A percentile compares a stretch with the other conserved stretches of the same genome.
phyloP scores from a whole-genome alignment of 345 rosid species.

The Melastoma malabathricum region DNA sequence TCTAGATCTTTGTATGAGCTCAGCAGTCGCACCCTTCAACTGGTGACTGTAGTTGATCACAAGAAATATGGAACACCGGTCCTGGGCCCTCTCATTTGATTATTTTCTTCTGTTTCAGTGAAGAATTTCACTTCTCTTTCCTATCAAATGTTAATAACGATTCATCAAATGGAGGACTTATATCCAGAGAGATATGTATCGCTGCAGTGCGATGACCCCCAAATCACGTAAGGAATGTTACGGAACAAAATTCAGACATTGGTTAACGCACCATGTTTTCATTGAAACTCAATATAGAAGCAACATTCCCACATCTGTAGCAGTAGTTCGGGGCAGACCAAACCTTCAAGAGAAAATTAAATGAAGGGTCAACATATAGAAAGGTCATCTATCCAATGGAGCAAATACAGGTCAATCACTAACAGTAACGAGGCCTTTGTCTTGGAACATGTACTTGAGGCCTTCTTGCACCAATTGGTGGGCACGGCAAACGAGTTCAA shows the following conservation, averaged over 20 bases:
- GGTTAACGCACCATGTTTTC: conserved; percentile 61
- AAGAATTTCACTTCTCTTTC: conserved; percentile 98
- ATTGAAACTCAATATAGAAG: conserved; percentile 96
- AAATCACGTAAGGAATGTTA: too few relatives aligned
- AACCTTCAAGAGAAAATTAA: conserved; percentile 37
- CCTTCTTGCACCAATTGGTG: conserved; percentile 99
- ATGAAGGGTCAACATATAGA: too few relatives aligned
- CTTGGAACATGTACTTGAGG: conserved; percentile 98
- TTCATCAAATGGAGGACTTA: too few relatives aligned
- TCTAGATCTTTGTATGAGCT: background rate
- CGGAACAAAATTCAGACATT: too few relatives aligned
- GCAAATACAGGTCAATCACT: conserved; percentile 5
- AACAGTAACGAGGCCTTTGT: conserved; percentile 98
- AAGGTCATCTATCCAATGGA: too few relatives aligned
- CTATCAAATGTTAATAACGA: conserved; percentile 19
- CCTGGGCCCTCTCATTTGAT: conserved; percentile 99
- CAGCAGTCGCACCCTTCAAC: background rate
- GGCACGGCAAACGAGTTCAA: conserved; percentile 93
- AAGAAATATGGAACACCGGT: conserved; percentile 97
- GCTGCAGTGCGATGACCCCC: too few relatives aligned
- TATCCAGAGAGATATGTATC: too few relatives aligned
- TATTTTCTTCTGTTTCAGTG: conserved; percentile 98
- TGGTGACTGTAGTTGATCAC: conserved; percentile 16
- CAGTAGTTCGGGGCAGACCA: conserved; percentile 99
- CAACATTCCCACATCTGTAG: conserved; percentile 98